Base-by-base conservation (phyloP, 1,139 yeast genomes). In the Magnusiomyces fungicola region DNA sequence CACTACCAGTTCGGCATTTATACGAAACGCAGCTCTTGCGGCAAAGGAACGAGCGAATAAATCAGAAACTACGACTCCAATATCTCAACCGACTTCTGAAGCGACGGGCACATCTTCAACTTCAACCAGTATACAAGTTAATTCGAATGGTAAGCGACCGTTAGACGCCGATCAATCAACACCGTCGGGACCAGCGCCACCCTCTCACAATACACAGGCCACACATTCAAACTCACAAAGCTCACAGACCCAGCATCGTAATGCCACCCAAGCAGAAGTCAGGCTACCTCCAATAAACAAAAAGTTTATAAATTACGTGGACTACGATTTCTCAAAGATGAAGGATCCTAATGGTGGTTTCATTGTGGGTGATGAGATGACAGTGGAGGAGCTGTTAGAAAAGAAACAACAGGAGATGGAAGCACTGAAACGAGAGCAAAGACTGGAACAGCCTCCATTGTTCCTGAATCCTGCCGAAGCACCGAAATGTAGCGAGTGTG, bases 301-400 rank as follows among this genome's bases (percentile, higher is more conserved):
- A 44, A 65, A 65, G 61, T 63, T 70, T 65, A 58, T 68, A 48
- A 51, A 88, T 62, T 94, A 89, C 65, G 90, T 94, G 48, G 98
- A 94, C 57, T 94, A 81, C 67, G 72, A 94, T 66, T 79, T 94
- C 58, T 78, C 97, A 2, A 85, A 90, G 21, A 85, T 94, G 87
- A 79, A 79, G 55, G 97, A 94, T 61, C 72, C 88, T 1, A 77
- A 80, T 59, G 97, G 97, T 58, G 98, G 98, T 16, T 92, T 83
- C 62, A 72, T 90, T 45, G 70, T 69, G 22, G 75, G 74, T 12
- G 72, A 75, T 5, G 34, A 25, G 9, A 25, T 18, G 33, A 18
- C 43, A 3, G 5, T 21, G 2, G 60, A 57, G 9, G 64, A 58
- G 16, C 65, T 66, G 53, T 61, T 49, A 10, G 76, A 74, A 10